Base-by-base conservation (phyloP, 2,329 filamentous ascomycete species). In the Raffaelea arxii region DNA sequence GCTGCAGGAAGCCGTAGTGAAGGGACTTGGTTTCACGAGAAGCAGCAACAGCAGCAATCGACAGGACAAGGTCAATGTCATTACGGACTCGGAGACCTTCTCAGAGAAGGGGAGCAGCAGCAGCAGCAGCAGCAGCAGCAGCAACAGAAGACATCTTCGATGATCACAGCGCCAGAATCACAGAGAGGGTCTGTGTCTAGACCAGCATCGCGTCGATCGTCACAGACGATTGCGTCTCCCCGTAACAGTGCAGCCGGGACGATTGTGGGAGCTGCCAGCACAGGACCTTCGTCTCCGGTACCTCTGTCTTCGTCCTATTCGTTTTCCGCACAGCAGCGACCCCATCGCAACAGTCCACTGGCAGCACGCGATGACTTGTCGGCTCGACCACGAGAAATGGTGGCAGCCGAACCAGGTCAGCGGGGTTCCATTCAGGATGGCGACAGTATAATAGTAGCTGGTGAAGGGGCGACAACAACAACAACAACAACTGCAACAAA, bases 151-250 rank as follows among this genome's bases (percentile, higher is more conserved):
- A 67, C 10, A 5, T 21, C 67, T 69, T 73, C 75, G 69, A n/a
- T n/a, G n/a, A n/a, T n/a, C n/a, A n/a, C n/a, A n/a, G n/a, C n/a
- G n/a, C n/a, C n/a, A n/a, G 82, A 82, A 78, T 80, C 77, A 68
- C 75, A 78, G 70, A 73, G 70, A 68, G 72, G 69, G 58, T 64
- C 71, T 71, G 69, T 67, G 65, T 67, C 74, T 73, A 70, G 65
- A 62, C 70, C 75, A 70, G 64, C 68, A 62, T 74, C 74, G 65
- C 72, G 67, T 59, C 68, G 64, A 56, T 53, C 47, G 14, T 49
- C 14, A n/a, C n/a, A n/a, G n/a, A n/a, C n/a, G n/a, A n/a, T n/a
- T n/a, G n/a, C n/a, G n/a, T n/a, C n/a, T n/a, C n/a, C n/a, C n/a
- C n/a, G n/a, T n/a, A n/a, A n/a, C n/a, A n/a, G n/a, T n/a, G n/a